These are phyloP conservation scores for Rugonectria rugulosa DNA, from an alignment of 2,329 filamentous ascomycete species.

Conservation along the genomic window DNA sequence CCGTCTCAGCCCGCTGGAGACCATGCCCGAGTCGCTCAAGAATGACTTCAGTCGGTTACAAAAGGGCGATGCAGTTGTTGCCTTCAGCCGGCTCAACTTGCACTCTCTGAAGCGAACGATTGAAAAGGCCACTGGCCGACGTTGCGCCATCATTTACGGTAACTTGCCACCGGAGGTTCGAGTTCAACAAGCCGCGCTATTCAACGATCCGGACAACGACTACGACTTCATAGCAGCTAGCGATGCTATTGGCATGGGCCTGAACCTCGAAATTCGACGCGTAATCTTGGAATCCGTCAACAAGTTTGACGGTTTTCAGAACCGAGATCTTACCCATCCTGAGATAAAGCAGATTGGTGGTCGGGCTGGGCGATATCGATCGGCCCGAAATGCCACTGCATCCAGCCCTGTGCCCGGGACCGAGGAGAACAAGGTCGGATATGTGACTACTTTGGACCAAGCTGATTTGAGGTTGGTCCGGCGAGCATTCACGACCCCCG, in stretches of 20 bases:
- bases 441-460: constrained; percentile 80
- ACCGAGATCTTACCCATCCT: constrained; percentile 69
- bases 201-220: constrained; percentile 95
- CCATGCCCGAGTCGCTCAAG: constrained; percentile 68
- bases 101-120: constrained; percentile 82
- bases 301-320: constrained; percentile 72
- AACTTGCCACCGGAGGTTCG: constrained; percentile 90
- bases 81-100: constrained; percentile 83
- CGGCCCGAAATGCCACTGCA: constrained; percentile 53
- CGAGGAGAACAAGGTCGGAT: constrained; percentile 63
- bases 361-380: constrained; percentile 85
- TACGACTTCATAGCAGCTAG: constrained; percentile 95
- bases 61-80: constrained; percentile 91
- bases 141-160: constrained; percentile 93
- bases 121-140: constrained; percentile 76
- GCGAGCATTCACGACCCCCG: constrained; percentile 68
- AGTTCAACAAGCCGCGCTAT: constrained; percentile 87
- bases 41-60: constrained; percentile 71
- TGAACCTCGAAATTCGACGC: constrained; percentile 91
- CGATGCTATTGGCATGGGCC: constrained; percentile 95
- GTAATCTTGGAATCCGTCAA: constrained; percentile 82
- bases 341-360: constrained; percentile 96
- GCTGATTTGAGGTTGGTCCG: constrained; percentile 71
- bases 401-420: constrained; percentile 5
- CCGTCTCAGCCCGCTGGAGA: constrained; percentile 78